Conservation (phyloP, 164 flowering plant species). For the Dillenia turbinata region DNA sequence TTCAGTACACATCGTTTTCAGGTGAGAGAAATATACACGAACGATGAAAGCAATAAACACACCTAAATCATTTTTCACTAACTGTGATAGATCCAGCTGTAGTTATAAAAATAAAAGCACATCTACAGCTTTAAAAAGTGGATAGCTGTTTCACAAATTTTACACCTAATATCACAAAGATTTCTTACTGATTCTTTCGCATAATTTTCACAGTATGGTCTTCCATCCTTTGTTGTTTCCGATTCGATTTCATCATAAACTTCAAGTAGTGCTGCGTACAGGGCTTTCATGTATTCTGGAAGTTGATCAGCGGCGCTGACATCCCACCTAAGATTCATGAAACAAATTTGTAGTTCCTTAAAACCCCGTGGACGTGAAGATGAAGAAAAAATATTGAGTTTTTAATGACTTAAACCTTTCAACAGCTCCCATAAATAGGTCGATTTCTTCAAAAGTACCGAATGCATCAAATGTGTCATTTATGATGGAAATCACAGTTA, state of each 20-base stretch:
- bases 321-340: constrained; percentile 25
- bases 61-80: neutral
- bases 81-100: too few species aligned
- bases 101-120: too few species aligned
- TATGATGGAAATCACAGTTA: neutral
- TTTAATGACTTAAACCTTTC: constrained; percentile 10
- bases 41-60: neutral
- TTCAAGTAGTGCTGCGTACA: constrained; percentile 18
- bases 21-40: too few species aligned
- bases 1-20: too few species aligned
- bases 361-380: too few species aligned
- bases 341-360: too few species aligned
- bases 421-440: constrained; percentile 11
- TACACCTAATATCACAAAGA: too few species aligned
- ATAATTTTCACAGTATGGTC: constrained; percentile 4
- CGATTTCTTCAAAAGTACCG: constrained; percentile 15
- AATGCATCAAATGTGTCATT: constrained; percentile 31
- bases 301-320: constrained; percentile 8
- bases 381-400: too few species aligned
- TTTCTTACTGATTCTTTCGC: constrained; percentile 19
- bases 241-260: constrained; percentile 19
- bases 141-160: too few species aligned
- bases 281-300: constrained; percentile 25
- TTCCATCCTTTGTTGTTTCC: constrained; percentile 14
- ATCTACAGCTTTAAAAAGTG: too few species aligned